phyloP scores from a whole-genome alignment of 83 land plant species.

The Picea abies region DNA sequence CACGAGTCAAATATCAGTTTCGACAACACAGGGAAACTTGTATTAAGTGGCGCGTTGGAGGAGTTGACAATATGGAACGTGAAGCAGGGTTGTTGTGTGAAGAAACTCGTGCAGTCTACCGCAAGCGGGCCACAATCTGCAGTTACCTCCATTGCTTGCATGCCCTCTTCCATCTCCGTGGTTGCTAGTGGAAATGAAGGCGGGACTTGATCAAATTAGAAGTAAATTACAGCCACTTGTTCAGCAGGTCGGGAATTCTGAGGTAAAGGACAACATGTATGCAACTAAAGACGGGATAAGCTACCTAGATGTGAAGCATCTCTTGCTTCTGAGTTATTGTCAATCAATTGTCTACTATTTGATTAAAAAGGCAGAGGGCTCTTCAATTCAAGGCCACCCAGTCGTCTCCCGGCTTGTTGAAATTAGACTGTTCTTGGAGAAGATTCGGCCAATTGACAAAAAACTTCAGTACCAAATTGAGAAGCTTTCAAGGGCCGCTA shows the following conservation, averaged over 20 bases:
- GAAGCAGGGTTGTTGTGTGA: constrained; percentile 38
- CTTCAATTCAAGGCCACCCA: constrained; percentile 79
- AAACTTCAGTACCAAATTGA: constrained; percentile 89
- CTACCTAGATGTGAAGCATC: constrained; percentile 85
- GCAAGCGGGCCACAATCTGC: constrained; percentile 19
- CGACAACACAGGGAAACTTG: constrained; percentile 40
- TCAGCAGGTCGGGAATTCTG: constrained; percentile 41
- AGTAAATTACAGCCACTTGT: constrained; percentile 60
- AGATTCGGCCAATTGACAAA: constrained; percentile 95
- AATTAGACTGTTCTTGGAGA: constrained; percentile 81
- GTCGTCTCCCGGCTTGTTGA: constrained; percentile 82
- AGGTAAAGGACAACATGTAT: constrained; percentile 50
- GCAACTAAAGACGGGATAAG: constrained; percentile 80
- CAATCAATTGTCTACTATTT: constrained; percentile 86
- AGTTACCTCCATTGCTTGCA: constrained; percentile 29
- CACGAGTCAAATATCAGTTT: constrained; percentile 27
- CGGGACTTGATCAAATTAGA: constrained; percentile 62
- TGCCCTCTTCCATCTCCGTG: too few relatives aligned
- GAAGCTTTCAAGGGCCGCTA: constrained; percentile 66
- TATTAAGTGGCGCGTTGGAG: constrained; percentile 44
- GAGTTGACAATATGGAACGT: constrained; percentile 45
- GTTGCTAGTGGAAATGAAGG: too few relatives aligned
- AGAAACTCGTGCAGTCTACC: constrained; percentile 22
- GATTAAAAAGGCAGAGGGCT: constrained; percentile 82
- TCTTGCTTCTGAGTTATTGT: constrained; percentile 84